These are phyloP conservation scores for Sclerotinia spermophila DNA, from an alignment of 2,329 filamentous ascomycete genomes.

Conservation along the genomic window DNA sequence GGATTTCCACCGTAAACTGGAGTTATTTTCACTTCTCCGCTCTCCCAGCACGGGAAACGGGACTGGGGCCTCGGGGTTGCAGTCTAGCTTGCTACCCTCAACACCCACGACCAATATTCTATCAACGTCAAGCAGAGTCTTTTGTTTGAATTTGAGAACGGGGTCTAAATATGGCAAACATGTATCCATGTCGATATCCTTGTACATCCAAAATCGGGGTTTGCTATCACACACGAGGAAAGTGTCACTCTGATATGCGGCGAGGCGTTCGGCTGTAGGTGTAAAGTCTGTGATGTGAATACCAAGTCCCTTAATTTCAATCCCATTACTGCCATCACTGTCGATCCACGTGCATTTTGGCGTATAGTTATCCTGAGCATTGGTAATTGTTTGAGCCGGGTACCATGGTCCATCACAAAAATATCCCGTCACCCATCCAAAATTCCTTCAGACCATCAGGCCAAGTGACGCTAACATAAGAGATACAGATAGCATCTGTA, in stretches of 20 bases:
- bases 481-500: not conserved
- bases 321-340: not conserved
- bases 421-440: not conserved
- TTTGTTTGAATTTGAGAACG: not conserved
- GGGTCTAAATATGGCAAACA: not conserved
- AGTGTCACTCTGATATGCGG: not conserved
- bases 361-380: not conserved
- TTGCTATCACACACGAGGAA: not conserved
- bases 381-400: not conserved
- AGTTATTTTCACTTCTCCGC: not conserved
- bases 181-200: not conserved
- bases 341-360: not conserved
- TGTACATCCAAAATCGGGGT: not conserved
- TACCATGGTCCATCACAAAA: not conserved
- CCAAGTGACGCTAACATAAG: not conserved
- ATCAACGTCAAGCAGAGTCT: not conserved
- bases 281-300: slow-evolving; percentile 4
- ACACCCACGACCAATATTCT: not conserved
- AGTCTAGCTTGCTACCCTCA: not conserved
- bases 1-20: not conserved
- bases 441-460: not conserved
- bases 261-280: not conserved
- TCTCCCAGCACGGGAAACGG: not conserved
- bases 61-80: not conserved
- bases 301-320: not conserved